Evolutionary conservation across 805 yeast species (phyloP).

Genomic region (Wickerhamomyces chambardii): DNA sequence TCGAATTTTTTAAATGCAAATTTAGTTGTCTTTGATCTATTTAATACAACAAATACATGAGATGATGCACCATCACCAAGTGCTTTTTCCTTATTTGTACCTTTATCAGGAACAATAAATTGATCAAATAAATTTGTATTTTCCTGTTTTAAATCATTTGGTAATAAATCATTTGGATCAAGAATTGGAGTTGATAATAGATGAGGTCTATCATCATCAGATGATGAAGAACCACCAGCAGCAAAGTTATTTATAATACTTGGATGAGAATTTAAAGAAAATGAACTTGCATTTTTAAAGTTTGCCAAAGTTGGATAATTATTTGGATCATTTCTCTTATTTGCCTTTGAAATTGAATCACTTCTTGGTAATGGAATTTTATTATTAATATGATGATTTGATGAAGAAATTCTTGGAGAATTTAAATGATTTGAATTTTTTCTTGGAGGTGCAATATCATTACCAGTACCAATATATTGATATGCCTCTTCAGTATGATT

Average conservation of each 20-base stretch:
- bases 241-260: constrained; percentile 2
- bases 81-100: constrained; percentile 29
- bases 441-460: constrained; percentile 18
- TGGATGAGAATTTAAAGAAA: constrained; percentile 13
- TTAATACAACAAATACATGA: constrained; percentile 43
- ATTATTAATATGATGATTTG: too few relatives aligned
- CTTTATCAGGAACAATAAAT: constrained; percentile 34
- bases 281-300: constrained; percentile 24
- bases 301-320: constrained; percentile 65
- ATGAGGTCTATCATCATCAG: constrained; percentile 33
- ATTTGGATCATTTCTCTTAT: constrained; percentile 20
- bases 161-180: constrained; percentile 55
- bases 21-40: constrained; percentile 26
- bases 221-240: constrained; percentile 20
- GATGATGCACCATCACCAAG: constrained; percentile 72
- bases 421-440: neutral
- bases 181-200: constrained; percentile 53
- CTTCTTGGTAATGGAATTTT: neutral
- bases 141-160: constrained; percentile 39
- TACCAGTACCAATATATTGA: constrained; percentile 11
- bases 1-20: constrained; percentile 63
- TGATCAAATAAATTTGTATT: constrained; percentile 42
- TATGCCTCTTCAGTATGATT: neutral
- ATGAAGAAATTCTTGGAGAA: neutral
- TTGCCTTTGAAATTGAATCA: constrained; percentile 3